Evolutionary conservation across 2,329 filamentous ascomycete genomes (phyloP), one percentile per base, ranked within the genome.

Genomic region (Colletotrichum sp.): DNA sequence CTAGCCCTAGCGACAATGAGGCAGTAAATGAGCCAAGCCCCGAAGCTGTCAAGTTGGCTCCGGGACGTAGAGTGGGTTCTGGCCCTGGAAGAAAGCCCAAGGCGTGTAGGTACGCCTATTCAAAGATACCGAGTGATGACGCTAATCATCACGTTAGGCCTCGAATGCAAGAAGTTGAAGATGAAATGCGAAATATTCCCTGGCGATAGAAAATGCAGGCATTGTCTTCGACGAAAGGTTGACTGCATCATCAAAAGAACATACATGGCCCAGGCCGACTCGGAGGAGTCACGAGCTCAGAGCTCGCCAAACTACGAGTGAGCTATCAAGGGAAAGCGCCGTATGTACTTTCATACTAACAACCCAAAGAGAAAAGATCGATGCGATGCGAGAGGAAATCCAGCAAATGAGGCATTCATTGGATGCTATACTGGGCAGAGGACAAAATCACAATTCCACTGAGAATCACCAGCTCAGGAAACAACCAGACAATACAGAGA

Each of bases 381-480:
- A 66, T 55, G 64, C 64, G 0, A 66, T 66, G 64, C 36, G 64
- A 22, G 64, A 66, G 27, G 64, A 66, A 0, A 66, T 66, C 25
- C 44, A 19, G 12, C 64, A 55, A 19, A 66, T 66, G 64, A 49
- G 27, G 15, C 36, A 22, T 0, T 66, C 64, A 12, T 22, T 66
- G 19, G 64, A 66, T 19, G 36, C 64, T n/a, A 19, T 66, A 3
- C 6, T 77, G 8, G 29, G 15, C 25, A 62, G 29, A 13, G 29
- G 1, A n/a, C 19, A 32, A 3, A 6, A 2, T 5, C 1, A 6
- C 0, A 52, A 0, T 13, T 22, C 44, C n/a, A 52, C 1, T 1
- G n/a, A 52, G 11, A 52, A 52, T 22, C n/a, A 4, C 6, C n/a
- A 1, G 5, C 11, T 52, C 44, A 11, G 1, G 15, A 8, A 19